Percentiles rank a stretch among this genome's conserved stretches.
phyloP scores from a whole-genome alignment of 257 asterid genomes.

The Plantago elongata region DNA sequence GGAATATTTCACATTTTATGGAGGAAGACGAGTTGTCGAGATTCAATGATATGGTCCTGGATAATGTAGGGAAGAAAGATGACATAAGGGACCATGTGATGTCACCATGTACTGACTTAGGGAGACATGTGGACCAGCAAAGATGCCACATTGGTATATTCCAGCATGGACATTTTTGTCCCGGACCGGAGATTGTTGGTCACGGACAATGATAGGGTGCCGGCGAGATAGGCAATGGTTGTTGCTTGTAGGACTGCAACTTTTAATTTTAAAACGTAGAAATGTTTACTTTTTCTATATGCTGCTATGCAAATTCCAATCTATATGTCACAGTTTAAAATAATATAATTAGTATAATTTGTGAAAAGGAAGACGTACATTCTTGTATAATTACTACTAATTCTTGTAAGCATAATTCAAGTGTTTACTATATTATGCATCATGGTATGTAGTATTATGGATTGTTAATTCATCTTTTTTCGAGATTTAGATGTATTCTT shows the following conservation, averaged over 20 bases:
- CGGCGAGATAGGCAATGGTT: conserved; percentile 21
- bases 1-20: conserved; percentile 17
- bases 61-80: conserved; percentile 1
- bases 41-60: conserved; percentile 21
- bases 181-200: conserved; percentile 20
- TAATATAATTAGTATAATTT: no score
- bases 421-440: no score
- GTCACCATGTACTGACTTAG: neutral
- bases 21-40: conserved; percentile 24
- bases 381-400: no score
- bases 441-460: no score
- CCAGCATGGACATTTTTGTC: conserved; percentile 22
- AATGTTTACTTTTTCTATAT: neutral
- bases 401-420: no score
- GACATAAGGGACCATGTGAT: conserved; percentile 29
- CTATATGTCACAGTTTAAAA: no score
- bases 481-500: no score
- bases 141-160: conserved; percentile 23
- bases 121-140: conserved; percentile 22
- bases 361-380: no score
- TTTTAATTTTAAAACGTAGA: neutral
- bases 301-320: conserved; percentile 28
- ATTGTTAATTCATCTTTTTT: no score
- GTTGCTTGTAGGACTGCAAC: neutral
- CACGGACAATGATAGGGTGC: conserved; percentile 36